phyloP scores from a whole-genome alignment of 148 eudicot species.

The Fagopyrum esculentum region DNA sequence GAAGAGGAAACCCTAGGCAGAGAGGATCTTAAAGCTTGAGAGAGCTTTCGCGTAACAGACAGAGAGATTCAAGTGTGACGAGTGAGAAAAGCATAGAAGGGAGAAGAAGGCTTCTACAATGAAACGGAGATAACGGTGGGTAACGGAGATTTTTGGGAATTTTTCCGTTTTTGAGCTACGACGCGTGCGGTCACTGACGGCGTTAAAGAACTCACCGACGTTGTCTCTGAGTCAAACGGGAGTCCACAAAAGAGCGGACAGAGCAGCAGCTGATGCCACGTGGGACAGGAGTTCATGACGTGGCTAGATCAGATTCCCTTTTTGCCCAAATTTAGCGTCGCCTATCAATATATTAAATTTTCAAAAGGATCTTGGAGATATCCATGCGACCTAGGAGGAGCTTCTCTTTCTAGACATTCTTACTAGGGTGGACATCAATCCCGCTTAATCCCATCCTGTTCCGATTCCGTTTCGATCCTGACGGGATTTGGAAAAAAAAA shows the following conservation, averaged over 20 bases:
- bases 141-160: neutral
- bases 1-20: neutral
- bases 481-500: too few relatives aligned
- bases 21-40: neutral
- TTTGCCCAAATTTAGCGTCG: too few relatives aligned
- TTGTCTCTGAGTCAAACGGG: neutral
- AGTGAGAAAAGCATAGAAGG: constrained; percentile 2
- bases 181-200: neutral
- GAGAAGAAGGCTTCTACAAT: neutral
- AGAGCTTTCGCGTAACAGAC: neutral
- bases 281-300: neutral
- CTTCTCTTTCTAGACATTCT: too few relatives aligned
- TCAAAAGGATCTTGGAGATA: too few relatives aligned
- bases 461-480: too few relatives aligned
- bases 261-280: constrained; percentile 3
- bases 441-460: too few relatives aligned
- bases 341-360: too few relatives aligned
- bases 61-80: constrained; percentile 1
- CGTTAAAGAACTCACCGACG: neutral
- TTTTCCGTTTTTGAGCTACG: neutral
- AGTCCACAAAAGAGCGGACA: neutral
- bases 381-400: too few relatives aligned
- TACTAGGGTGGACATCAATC: too few relatives aligned
- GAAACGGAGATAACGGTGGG: constrained; percentile 3
- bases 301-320: too few relatives aligned